Evolutionary conservation across 1,139 yeast genomes (phyloP).

Genomic region (Sugiyamaella pinicola): DNA sequence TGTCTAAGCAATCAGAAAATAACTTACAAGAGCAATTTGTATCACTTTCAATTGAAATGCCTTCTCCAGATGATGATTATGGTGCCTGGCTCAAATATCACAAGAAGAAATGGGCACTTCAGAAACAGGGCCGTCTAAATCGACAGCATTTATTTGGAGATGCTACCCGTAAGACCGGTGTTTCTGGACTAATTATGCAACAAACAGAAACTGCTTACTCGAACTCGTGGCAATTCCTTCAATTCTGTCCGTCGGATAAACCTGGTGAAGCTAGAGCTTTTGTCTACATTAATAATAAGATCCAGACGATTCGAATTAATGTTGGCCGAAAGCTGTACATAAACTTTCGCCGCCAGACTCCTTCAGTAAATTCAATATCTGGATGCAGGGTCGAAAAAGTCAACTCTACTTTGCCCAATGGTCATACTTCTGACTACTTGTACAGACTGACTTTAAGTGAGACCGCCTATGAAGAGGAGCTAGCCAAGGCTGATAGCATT

Average conservation of each 20-base stretch:
- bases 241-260: conserved; percentile 56
- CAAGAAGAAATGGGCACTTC: conserved; percentile 83
- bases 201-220: conserved; percentile 75
- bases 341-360: conserved; percentile 51
- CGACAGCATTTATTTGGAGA: conserved; percentile 80
- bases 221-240: conserved; percentile 83
- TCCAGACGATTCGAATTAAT: conserved; percentile 72
- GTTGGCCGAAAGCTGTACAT: conserved; percentile 75
- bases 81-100: conserved; percentile 74
- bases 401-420: conserved; percentile 67
- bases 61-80: conserved; percentile 75
- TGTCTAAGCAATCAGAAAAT: conserved; percentile 29
- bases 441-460: conserved; percentile 74
- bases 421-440: conserved; percentile 58
- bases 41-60: conserved; percentile 42
- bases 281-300: conserved; percentile 67
- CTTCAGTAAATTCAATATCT: conserved; percentile 3
- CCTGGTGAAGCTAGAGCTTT: conserved; percentile 80
- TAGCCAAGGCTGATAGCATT: conserved; percentile 60
- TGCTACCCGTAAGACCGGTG: conserved; percentile 37
- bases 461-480: conserved; percentile 56
- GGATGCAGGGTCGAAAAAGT: conserved; percentile 62
- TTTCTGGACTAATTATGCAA: conserved; percentile 66
- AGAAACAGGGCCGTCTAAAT: conserved; percentile 67
- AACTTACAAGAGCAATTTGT: conserved; percentile 25